Evolutionary conservation across 495 filamentous ascomycete species (phyloP), one percentile per base, ranked within the genome.

Genomic region (Tuber umbilicatum): DNA sequence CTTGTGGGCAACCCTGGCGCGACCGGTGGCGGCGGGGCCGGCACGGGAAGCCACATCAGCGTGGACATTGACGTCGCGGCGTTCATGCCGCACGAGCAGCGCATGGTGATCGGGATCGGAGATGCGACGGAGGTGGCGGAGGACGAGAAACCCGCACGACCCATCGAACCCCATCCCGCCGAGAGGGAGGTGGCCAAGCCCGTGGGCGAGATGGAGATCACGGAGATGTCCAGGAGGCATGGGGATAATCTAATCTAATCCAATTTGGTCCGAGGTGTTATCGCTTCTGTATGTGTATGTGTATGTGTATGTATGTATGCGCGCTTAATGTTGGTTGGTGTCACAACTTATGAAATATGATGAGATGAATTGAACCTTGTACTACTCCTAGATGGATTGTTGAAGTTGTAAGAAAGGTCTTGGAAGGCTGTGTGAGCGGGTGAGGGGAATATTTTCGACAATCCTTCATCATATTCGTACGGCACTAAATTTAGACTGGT

Each of bases 71-170:
- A 60, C 27, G 50, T 60, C n/a, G 50, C 50, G n/a, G 50, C 50
- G 2, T 60, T 60, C 50, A 60, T 60, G 50, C 14, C 50, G n/a
- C 50, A 60, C 27, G 50, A 60, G 50, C 50, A 60, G 50, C 50
- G 50, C 50, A 60, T 60, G 50, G 50, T 60, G n/a, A 60, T 60
- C 14, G 50, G 50, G 1, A 60, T 60, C 50, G 50, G 50, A 10
- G 50, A 31, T 60, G 50, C 50, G n/a, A 60, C n/a, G 50, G 50
- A 60, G 27, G 50, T 60, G 50, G 50, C 50, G 50, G 50, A 60
- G 50, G 50, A 60, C n/a, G 50, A 60, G 50, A 60, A 60, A 3
- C 50, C 50, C 50, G 50, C 50, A 31, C 50, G 50, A 27, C 50
- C 50, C 12, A 31, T 60, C 27, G 50, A 60, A 27, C 50, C 50